Evolutionary conservation across 331 rosid genomes (phyloP).

Genomic region (Malus hybrid): DNA sequence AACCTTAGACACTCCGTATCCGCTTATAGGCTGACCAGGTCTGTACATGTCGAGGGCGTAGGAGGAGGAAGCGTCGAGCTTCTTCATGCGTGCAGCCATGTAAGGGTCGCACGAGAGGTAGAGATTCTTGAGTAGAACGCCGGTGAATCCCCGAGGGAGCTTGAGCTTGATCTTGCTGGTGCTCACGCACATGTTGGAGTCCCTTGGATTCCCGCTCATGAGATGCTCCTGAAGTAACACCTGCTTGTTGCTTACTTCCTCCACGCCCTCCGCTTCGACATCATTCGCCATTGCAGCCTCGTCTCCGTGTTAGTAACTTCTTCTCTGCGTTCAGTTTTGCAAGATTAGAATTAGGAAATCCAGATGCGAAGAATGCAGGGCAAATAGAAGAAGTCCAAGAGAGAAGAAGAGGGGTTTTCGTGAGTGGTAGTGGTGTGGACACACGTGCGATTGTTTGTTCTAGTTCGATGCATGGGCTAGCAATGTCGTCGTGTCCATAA

Average conservation of each 20-base stretch:
- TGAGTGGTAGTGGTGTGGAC: no score
- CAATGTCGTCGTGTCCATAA: no score
- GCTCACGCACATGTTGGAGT: neutral
- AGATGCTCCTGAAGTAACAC: neutral
- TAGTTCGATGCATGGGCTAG: no score
- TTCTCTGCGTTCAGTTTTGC: no score
- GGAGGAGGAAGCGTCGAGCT: neutral
- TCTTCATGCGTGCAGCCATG: neutral
- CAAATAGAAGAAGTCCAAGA: no score
- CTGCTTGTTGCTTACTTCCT: neutral
- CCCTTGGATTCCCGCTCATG: neutral
- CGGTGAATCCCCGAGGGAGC: neutral
- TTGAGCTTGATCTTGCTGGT: neutral
- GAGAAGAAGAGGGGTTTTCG: no score
- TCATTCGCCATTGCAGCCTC: no score
- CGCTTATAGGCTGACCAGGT: neutral
- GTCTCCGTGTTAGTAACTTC: no score
- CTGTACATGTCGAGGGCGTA: neutral
- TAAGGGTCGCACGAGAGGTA: neutral
- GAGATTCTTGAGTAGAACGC: neutral
- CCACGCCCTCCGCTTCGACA: neutral
- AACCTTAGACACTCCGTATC: slow-evolving; percentile 10
- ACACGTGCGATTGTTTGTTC: no score
- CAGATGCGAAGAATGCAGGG: no score
- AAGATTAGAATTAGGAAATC: no score